Conservation (phyloP, 306 rosid genomes). For the Quercus mongolica region DNA sequence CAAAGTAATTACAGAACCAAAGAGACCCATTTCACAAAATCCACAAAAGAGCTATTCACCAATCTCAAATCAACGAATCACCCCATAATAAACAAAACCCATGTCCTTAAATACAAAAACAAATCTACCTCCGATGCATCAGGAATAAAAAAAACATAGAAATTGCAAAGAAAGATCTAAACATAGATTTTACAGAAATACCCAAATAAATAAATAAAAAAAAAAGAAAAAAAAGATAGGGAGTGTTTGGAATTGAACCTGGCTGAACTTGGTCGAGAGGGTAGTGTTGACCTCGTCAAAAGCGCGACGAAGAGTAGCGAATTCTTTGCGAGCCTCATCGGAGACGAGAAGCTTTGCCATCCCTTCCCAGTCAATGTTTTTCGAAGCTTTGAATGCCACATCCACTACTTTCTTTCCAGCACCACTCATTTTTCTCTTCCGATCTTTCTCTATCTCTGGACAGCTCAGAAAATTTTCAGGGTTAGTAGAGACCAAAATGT, state of each 20-base stretch:
- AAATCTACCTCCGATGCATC: neutral
- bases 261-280: slow-evolving; percentile 92
- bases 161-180: slow-evolving; percentile 39
- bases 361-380: slow-evolving; percentile 89
- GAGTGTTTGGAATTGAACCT: slow-evolving; percentile 33
- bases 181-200: neutral
- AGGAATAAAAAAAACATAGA: neutral
- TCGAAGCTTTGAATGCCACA: slow-evolving; percentile 74
- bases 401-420: slow-evolving; percentile 67
- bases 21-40: neutral
- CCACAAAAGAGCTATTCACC: neutral
- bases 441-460: neutral
- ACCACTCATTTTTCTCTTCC: slow-evolving; percentile 68
- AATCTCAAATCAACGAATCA: neutral
- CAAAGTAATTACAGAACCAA: neutral
- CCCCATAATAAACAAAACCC: neutral
- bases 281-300: slow-evolving; percentile 91
- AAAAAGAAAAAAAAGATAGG: neutral
- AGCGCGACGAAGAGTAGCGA: slow-evolving; percentile 79
- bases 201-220: neutral
- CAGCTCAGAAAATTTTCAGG: neutral
- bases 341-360: slow-evolving; percentile 92
- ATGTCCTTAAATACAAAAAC: neutral
- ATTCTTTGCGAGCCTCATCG: slow-evolving; percentile 95
- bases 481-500: neutral